Evolutionary conservation across 2,329 filamentous ascomycete species (phyloP).

Genomic region (Curvularia sp.): DNA sequence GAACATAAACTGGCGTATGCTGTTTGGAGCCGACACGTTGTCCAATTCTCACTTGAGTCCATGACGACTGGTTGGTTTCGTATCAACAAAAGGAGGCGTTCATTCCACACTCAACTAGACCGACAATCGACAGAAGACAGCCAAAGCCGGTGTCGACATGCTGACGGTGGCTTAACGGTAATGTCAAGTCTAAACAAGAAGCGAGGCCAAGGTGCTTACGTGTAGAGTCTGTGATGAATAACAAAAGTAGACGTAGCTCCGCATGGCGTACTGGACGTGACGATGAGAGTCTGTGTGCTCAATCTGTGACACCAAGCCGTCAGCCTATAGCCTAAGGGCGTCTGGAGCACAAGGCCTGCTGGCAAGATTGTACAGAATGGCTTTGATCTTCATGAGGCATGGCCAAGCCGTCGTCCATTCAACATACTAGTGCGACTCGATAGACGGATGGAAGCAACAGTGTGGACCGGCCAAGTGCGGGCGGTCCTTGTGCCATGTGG

Average conservation of each 20-base stretch:
- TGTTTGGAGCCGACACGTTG: not conserved
- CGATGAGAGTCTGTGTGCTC: slow-evolving; percentile 39
- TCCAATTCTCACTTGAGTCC: not conserved
- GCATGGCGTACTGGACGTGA: slow-evolving; percentile 48
- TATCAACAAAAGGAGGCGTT: not conserved
- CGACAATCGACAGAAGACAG: not conserved
- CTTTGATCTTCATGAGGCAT: slow-evolving; percentile 12
- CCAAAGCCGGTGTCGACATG: not conserved
- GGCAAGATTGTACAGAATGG: slow-evolving; percentile 32
- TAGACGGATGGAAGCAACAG: not conserved
- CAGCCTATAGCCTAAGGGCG: slow-evolving; percentile 27
- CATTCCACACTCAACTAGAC: not conserved
- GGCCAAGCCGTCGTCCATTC: not conserved
- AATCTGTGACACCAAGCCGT: slow-evolving; percentile 34
- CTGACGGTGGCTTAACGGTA: not conserved
- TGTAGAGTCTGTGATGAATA: slow-evolving; percentile 7
- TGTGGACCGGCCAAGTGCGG: not conserved
- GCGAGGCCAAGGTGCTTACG: not conserved
- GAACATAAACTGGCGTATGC: not conserved
- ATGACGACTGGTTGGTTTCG: not conserved
- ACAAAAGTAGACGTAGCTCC: slow-evolving; percentile 35
- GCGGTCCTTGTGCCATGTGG: not conserved
- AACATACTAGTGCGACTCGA: not conserved
- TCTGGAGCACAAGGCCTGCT: slow-evolving; percentile 27
- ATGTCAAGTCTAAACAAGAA: slow-evolving; percentile 8